Percentiles rank a stretch among this genome's conserved stretches.
phyloP scores from a whole-genome alignment of 305 asterid genomes.

The Solanum aculeatissimum region DNA sequence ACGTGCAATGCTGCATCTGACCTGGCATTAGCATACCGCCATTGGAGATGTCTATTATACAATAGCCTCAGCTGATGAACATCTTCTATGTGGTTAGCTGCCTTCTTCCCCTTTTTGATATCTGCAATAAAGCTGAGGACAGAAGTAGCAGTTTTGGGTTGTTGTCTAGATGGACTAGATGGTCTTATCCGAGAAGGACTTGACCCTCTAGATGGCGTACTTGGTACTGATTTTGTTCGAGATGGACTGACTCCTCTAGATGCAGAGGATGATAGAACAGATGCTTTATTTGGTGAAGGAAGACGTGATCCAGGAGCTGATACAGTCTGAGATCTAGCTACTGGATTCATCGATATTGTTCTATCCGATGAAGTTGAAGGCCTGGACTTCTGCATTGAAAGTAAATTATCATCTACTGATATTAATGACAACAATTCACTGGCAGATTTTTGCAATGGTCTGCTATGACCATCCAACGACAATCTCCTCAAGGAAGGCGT shows the following conservation, averaged over 20 bases:
- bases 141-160: slow-evolving; percentile 50
- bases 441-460: slow-evolving; percentile 39
- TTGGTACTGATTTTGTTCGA: slow-evolving; percentile 22
- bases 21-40: slow-evolving; percentile 69
- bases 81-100: slow-evolving; percentile 65
- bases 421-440: slow-evolving; percentile 26
- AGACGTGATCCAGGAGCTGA: slow-evolving; percentile 41
- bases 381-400: slow-evolving; percentile 22
- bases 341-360: slow-evolving; percentile 26
- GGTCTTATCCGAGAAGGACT: slow-evolving; percentile 72
- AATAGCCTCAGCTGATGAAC: slow-evolving; percentile 68
- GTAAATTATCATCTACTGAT: slow-evolving; percentile 16
- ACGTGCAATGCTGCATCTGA: slow-evolving; percentile 29
- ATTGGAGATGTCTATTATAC: slow-evolving; percentile 80
- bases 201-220: slow-evolving; percentile 49
- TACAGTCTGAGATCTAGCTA: slow-evolving; percentile 37
- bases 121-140: slow-evolving; percentile 79
- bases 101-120: slow-evolving; percentile 64
- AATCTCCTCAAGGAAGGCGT: slow-evolving; percentile 40
- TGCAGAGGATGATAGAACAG: slow-evolving; percentile 15
- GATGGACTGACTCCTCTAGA: slow-evolving; percentile 63
- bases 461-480: slow-evolving; percentile 52
- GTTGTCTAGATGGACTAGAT: slow-evolving; percentile 72
- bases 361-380: slow-evolving; percentile 47
- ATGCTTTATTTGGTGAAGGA: slow-evolving; percentile 35